These are phyloP conservation scores for Boletus patriciae DNA, from an alignment of 768 basidiomycete species.

Conservation along the genomic window DNA sequence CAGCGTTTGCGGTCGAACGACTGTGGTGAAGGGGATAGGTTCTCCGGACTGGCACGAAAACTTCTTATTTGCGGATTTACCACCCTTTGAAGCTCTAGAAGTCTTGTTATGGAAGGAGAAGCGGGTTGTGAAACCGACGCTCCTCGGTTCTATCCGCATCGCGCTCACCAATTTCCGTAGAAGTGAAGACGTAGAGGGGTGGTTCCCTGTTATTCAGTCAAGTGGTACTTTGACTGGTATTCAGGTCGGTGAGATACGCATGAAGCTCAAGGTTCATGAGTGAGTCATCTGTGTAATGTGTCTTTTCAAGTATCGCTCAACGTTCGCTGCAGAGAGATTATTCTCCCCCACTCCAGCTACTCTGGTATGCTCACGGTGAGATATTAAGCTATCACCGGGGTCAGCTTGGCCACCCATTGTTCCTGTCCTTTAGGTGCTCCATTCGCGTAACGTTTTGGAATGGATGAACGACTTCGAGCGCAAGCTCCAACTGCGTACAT, in stretches of 20 bases:
- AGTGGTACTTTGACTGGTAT: conserved; percentile 49
- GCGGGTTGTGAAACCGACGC: conserved; percentile 52
- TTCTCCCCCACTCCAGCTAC: conserved; percentile 70
- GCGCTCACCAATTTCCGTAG: conserved; percentile 70
- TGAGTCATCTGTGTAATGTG: conserved; percentile 34
- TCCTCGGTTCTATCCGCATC: conserved; percentile 64
- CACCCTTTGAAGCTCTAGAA: conserved; percentile 72
- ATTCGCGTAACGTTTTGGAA: conserved; percentile 69
- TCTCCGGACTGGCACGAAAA: conserved; percentile 82
- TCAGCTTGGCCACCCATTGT: background rate
- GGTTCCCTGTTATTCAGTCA: conserved; percentile 71
- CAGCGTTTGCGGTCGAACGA: conserved; percentile 69
- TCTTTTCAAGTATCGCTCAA: conserved; percentile 7
- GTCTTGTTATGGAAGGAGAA: conserved; percentile 71
- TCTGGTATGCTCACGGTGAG: conserved; percentile 56
- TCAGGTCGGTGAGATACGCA: conserved; percentile 72
- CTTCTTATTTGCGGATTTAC: conserved; percentile 72
- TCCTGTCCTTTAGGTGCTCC: conserved; percentile 15
- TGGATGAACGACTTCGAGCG: conserved; percentile 73
- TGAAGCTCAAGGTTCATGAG: conserved; percentile 78
- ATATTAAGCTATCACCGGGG: conserved; percentile 1
- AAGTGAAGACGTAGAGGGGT: conserved; percentile 75
- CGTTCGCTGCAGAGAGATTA: conserved; percentile 59
- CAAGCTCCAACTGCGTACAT: conserved; percentile 62
- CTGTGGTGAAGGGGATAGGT: conserved; percentile 63